Conservation (phyloP, 2,329 filamentous ascomycete species). For the Arthroderma sp. region DNA sequence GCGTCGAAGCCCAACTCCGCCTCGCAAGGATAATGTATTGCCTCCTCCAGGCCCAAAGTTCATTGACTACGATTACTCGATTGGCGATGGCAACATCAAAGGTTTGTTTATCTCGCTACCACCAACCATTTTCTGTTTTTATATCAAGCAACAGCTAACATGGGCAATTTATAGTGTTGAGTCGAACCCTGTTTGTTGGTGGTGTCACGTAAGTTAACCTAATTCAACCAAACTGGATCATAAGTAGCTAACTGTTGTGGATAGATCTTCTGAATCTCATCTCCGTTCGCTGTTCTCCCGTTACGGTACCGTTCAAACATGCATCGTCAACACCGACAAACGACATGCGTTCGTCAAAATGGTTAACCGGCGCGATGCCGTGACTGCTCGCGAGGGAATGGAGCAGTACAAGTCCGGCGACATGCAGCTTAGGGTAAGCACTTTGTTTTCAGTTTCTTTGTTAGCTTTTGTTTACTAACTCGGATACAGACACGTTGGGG, state of each 20-base stretch:
- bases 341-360: slow-evolving; percentile 99
- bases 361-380: slow-evolving; percentile 75
- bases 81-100: slow-evolving; percentile 71
- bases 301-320: slow-evolving; percentile 85
- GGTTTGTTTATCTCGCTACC: slow-evolving; percentile 30
- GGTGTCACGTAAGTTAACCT: slow-evolving; percentile 68
- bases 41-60: slow-evolving; percentile 53
- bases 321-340: slow-evolving; percentile 96
- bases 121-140: slow-evolving; percentile 25
- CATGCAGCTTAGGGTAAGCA: slow-evolving; percentile 57
- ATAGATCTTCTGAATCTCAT: slow-evolving; percentile 64
- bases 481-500: slow-evolving; percentile 76
- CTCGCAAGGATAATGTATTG: slow-evolving; percentile 32
- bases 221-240: background rate
- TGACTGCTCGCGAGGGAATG: slow-evolving; percentile 75
- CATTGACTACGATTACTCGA: slow-evolving; percentile 62
- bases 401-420: slow-evolving; percentile 63
- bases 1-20: slow-evolving; percentile 51
- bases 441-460: background rate
- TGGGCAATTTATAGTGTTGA: slow-evolving; percentile 50
- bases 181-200: slow-evolving; percentile 90
- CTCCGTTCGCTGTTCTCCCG: slow-evolving; percentile 67
- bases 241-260: slow-evolving; percentile 15
- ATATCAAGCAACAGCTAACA: slow-evolving; percentile 37
- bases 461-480: slow-evolving; percentile 11